Percentiles rank a stretch among this genome's conserved stretches.
phyloP scores from a whole-genome alignment of 1,139 yeast genomes.

The Ogataea hybrid region DNA sequence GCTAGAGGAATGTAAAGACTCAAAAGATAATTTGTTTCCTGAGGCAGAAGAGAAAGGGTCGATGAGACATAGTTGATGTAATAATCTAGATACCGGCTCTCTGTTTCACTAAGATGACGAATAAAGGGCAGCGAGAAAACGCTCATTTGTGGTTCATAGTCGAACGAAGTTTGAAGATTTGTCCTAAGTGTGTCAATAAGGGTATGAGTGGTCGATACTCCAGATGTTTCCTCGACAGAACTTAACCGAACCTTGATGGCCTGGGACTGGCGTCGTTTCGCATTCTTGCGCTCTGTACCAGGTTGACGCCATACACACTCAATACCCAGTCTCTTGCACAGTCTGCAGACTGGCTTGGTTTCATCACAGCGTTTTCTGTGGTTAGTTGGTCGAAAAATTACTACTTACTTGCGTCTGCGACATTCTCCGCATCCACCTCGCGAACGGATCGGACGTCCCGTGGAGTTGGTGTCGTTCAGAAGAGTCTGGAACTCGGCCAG shows the following conservation, averaged over 20 bases:
- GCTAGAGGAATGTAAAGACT: constrained; percentile 43
- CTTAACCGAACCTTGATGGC: background rate
- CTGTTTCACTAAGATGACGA: constrained; percentile 14
- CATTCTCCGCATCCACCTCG: constrained; percentile 25
- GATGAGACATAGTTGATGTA: constrained; percentile 22
- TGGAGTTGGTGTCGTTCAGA: constrained; percentile 12
- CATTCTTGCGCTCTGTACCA: constrained; percentile 9
- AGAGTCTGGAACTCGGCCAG: constrained; percentile 10
- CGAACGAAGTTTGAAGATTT: background rate
- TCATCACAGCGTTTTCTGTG: constrained; percentile 27
- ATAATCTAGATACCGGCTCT: constrained; percentile 21
- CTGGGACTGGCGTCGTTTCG: background rate
- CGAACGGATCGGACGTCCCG: constrained; percentile 17
- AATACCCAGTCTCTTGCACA: constrained; percentile 21
- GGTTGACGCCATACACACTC: constrained; percentile 17
- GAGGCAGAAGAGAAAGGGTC: constrained; percentile 32
- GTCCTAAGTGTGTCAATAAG: background rate
- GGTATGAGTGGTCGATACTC: background rate
- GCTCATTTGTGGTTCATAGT: background rate
- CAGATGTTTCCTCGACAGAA: background rate
- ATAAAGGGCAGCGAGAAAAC: constrained; percentile 12
- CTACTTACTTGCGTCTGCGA: constrained; percentile 21
- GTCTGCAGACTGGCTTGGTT: constrained; percentile 22
- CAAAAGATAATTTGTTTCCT: constrained; percentile 42
- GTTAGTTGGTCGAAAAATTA: constrained; percentile 1